Conservation (phyloP, 768 basidiomycete genomes). For the Pleurotus ostreatus region DNA sequence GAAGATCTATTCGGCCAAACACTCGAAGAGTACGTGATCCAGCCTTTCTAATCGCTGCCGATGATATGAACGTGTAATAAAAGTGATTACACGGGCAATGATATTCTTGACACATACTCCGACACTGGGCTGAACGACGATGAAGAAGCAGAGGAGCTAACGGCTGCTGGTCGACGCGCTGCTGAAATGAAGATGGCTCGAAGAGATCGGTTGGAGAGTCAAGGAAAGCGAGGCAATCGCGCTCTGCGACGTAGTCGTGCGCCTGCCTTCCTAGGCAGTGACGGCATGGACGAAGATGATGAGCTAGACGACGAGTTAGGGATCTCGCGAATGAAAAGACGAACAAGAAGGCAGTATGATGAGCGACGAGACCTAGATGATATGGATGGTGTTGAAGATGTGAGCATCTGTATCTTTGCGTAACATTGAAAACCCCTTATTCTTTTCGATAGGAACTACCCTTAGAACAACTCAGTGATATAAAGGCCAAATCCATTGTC, state of each 20-base stretch:
- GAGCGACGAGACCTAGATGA: conserved; percentile 90
- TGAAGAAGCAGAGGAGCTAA: conserved; percentile 61
- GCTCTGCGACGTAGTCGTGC: conserved; percentile 78
- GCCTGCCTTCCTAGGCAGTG: conserved; percentile 84
- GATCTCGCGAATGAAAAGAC: conserved; percentile 68
- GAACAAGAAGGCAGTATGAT: conserved; percentile 90
- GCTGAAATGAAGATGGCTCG: conserved; percentile 88
- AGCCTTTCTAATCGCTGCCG: conserved; percentile 7
- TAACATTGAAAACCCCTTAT: conserved; percentile 13
- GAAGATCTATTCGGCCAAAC: conserved; percentile 88
- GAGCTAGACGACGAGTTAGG: conserved; percentile 65
- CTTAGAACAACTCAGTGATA: conserved; percentile 92
- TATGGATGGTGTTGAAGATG: conserved; percentile 84
- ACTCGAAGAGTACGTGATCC: conserved; percentile 57
- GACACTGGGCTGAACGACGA: conserved; percentile 85
- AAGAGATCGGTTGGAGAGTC: conserved; percentile 73
- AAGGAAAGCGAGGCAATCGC: conserved; percentile 64
- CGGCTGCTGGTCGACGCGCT: conserved; percentile 66
- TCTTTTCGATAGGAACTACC: conserved; percentile 71
- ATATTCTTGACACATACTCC: conserved; percentile 82
- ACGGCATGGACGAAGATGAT: conserved; percentile 75
- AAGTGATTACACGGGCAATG: conserved; percentile 86
- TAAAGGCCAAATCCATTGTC: conserved; percentile 94
- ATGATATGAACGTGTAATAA: conserved; percentile 7
- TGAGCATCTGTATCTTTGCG: conserved; percentile 30